Conservation (phyloP, 2,329 filamentous ascomycete genomes). For the Pseudogymnoascus sp. region DNA sequence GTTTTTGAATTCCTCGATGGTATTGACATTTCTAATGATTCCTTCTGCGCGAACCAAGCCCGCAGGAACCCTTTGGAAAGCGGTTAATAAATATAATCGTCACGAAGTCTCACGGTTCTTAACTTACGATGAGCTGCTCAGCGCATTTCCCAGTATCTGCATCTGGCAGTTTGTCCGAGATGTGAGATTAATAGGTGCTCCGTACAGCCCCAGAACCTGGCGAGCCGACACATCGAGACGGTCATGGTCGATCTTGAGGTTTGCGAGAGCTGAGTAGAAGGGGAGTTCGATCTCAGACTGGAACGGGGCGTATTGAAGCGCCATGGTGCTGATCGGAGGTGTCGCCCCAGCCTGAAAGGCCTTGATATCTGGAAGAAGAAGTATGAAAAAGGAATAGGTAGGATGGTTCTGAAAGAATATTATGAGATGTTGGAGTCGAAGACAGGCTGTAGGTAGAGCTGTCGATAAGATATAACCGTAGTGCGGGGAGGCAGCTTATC, state of each 20-base stretch:
- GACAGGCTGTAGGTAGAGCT: background rate
- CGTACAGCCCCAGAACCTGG: slow-evolving; percentile 77
- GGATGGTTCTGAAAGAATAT: background rate
- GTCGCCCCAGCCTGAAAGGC: slow-evolving; percentile 2
- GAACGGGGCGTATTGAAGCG: slow-evolving; percentile 76
- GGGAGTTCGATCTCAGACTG: slow-evolving; percentile 89
- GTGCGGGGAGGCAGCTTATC: slow-evolving; percentile 7
- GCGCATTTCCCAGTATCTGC: slow-evolving; percentile 79
- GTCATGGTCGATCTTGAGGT: slow-evolving; percentile 91
- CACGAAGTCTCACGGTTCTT: slow-evolving; percentile 1
- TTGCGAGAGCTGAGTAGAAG: slow-evolving; percentile 89
- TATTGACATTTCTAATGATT: slow-evolving; percentile 93
- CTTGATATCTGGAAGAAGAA: background rate
- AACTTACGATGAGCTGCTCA: slow-evolving; percentile 73
- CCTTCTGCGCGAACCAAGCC: slow-evolving; percentile 78
- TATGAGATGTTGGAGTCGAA: background rate
- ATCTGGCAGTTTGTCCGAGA: slow-evolving; percentile 63
- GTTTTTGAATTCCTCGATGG: slow-evolving; percentile 83
- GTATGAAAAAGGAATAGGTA: background rate
- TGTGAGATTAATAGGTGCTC: slow-evolving; percentile 47
- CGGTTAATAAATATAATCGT: slow-evolving; percentile 16
- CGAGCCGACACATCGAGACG: slow-evolving; percentile 92
- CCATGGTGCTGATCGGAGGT: slow-evolving; percentile 17
- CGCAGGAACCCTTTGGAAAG: slow-evolving; percentile 49
- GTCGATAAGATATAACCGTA: background rate